Evolutionary conservation across 1,284 basidiomycete genomes (phyloP).

Genomic region (Kwoniella shivajii): DNA sequence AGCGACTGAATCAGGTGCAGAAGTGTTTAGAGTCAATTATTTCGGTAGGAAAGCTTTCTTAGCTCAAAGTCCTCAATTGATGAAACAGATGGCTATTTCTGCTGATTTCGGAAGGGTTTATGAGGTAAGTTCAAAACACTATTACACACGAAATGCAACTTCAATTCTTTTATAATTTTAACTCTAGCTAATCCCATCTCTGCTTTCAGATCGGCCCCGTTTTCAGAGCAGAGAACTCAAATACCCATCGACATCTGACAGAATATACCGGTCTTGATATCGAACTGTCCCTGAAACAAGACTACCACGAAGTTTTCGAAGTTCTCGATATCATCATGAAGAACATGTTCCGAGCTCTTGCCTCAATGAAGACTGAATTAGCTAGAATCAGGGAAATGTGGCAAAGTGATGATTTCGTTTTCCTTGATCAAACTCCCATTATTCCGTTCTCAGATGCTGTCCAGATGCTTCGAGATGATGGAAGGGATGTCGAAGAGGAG

Average conservation of each 20-base stretch:
- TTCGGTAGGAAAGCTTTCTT: slow-evolving; percentile 68
- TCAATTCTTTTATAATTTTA: neutral
- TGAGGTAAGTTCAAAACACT: slow-evolving; percentile 53
- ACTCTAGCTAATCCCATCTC: neutral
- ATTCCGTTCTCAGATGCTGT: slow-evolving; percentile 57
- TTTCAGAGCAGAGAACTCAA: slow-evolving; percentile 60
- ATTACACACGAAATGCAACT: neutral
- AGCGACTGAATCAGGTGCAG: slow-evolving; percentile 92
- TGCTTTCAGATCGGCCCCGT: slow-evolving; percentile 39
- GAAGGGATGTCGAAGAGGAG: slow-evolving; percentile 37
- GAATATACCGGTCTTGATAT: slow-evolving; percentile 62
- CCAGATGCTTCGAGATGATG: slow-evolving; percentile 51
- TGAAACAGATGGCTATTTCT: slow-evolving; percentile 62
- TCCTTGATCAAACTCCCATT: slow-evolving; percentile 40
- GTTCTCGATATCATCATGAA: slow-evolving; percentile 53
- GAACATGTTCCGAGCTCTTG: slow-evolving; percentile 51
- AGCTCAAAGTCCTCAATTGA: slow-evolving; percentile 60
- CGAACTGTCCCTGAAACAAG: slow-evolving; percentile 59
- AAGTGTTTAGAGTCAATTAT: slow-evolving; percentile 94
- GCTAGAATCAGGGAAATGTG: slow-evolving; percentile 56
- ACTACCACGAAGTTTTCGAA: slow-evolving; percentile 58
- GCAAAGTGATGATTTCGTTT: slow-evolving; percentile 51
- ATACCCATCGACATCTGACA: slow-evolving; percentile 61
- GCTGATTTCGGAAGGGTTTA: slow-evolving; percentile 60
- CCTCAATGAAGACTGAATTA: slow-evolving; percentile 56